A percentile compares a stretch with the other conserved stretches of the same genome.
These are phyloP conservation scores for Arabis alpina DNA, from an alignment of 345 rosid species.

Conservation along the genomic window DNA sequence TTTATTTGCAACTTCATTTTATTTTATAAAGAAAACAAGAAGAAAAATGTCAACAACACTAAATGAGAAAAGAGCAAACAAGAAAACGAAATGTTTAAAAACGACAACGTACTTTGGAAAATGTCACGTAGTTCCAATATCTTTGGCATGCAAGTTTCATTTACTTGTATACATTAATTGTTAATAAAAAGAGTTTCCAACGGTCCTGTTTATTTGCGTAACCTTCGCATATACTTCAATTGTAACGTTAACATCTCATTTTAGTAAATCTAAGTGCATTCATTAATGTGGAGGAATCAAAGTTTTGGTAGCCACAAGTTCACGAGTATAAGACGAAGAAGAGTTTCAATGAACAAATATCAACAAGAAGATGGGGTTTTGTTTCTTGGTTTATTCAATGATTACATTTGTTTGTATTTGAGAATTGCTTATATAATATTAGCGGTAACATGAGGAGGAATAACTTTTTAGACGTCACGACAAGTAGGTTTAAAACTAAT, in stretches of 20 bases:
- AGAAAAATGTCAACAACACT: constrained; percentile 20
- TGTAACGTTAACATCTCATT: constrained; percentile 36
- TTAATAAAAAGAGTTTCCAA: neutral
- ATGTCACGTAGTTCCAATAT: constrained; percentile 32
- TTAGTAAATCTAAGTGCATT: constrained; percentile 27
- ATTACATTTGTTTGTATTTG: constrained; percentile 18
- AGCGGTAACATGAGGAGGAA: neutral
- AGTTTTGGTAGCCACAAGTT: constrained; percentile 38
- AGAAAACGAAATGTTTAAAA: constrained; percentile 35
- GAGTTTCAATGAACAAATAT: constrained; percentile 31
- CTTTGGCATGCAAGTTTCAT: constrained; percentile 34
- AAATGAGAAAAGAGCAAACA: constrained; percentile 27
- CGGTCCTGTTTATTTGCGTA: constrained; percentile 43
- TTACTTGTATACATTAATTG: neutral
- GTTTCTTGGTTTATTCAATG: constrained; percentile 3
- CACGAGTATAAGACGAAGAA: constrained; percentile 14
- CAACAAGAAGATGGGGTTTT: constrained; percentile 24
- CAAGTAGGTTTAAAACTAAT: constrained; percentile 5
- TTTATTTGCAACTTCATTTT: neutral
- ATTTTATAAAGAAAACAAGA: neutral
- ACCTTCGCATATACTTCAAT: constrained; percentile 22
- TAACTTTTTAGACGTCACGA: constrained; percentile 1
- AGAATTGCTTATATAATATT: constrained; percentile 10
- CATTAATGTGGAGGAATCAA: neutral
- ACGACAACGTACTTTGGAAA: constrained; percentile 14